Percentiles rank a stretch among this genome's conserved stretches.
phyloP scores from a whole-genome alignment of 228 moss, liverwort and hornwort genomes.

The Sphagnum magellanicum region DNA sequence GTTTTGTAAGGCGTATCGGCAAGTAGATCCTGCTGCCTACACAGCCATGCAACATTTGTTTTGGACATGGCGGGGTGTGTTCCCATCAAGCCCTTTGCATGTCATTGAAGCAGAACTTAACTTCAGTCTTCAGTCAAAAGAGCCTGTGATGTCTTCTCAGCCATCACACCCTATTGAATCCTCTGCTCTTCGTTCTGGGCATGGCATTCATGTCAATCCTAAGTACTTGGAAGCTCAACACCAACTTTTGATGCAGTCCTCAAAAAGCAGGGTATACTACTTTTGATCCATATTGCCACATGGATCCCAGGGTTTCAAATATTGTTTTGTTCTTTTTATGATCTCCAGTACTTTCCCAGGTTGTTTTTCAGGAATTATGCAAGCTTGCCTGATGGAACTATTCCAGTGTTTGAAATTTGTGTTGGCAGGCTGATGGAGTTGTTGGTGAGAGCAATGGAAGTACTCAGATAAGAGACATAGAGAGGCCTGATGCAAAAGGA shows the following conservation, averaged over 20 bases:
- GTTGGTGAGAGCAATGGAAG: conserved; percentile 60
- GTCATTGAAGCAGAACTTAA: conserved; percentile 75
- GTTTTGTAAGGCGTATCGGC: conserved; percentile 79
- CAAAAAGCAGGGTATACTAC: conserved; percentile 49
- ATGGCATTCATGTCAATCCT: conserved; percentile 96
- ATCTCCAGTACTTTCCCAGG: background rate
- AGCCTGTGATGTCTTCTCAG: conserved; percentile 40
- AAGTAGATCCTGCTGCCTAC: conserved; percentile 67
- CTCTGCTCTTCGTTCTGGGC: conserved; percentile 69
- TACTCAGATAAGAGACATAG: conserved; percentile 31
- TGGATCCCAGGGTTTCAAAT: background rate
- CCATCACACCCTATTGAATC: conserved; percentile 51
- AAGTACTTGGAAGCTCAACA: conserved; percentile 89
- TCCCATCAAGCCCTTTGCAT: conserved; percentile 62
- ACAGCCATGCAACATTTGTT: conserved; percentile 93
- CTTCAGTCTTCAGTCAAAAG: conserved; percentile 50
- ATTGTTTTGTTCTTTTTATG: background rate
- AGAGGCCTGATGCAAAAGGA: conserved; percentile 51
- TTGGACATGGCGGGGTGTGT: conserved; percentile 93
- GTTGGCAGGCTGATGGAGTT: conserved; percentile 53
- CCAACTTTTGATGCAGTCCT: conserved; percentile 78
- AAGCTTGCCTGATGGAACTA: too few species aligned
- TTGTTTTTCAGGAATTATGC: background rate
- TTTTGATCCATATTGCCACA: too few species aligned
- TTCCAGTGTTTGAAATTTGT: background rate